Conservation (phyloP, 441 rosid genomes). For the Isatis lusitanica region DNA sequence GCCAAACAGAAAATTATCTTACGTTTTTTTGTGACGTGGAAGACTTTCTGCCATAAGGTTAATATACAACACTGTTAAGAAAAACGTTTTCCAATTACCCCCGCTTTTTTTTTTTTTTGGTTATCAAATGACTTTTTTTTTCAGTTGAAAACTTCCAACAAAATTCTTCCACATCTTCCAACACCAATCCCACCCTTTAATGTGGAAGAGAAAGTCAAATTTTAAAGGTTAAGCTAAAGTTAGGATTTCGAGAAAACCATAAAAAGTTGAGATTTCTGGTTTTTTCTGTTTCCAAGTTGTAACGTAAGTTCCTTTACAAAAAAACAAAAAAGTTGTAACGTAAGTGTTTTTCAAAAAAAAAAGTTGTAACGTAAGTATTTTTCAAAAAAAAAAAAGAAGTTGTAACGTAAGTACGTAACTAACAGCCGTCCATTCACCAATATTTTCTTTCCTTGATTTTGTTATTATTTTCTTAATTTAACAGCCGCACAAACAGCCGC, state of each 20-base stretch:
- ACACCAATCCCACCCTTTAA: neutral
- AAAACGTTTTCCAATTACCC: too few species aligned
- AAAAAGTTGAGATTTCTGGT: neutral
- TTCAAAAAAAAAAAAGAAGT: too few species aligned
- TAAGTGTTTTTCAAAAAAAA: too few species aligned
- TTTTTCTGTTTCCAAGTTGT: neutral
- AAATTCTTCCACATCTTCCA: neutral
- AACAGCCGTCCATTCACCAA: neutral
- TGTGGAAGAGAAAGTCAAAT: constrained; percentile 22
- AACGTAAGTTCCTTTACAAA: too few species aligned
- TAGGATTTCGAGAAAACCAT: neutral
- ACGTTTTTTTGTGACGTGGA: neutral
- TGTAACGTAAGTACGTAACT: too few species aligned
- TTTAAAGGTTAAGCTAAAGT: neutral
- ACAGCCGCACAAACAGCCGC: too few species aligned
- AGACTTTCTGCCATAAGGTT: neutral
- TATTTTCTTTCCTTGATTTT: too few species aligned
- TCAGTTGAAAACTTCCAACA: too few species aligned
- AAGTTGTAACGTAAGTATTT: neutral
- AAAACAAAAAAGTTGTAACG: too few species aligned
- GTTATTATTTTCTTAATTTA: too few species aligned
- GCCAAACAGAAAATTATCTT: neutral
- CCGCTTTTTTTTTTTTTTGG: too few species aligned
- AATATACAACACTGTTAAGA: neutral
- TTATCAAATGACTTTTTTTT: too few species aligned